Conservation (phyloP, 345 rosid genomes). For the Mangifera indica region DNA sequence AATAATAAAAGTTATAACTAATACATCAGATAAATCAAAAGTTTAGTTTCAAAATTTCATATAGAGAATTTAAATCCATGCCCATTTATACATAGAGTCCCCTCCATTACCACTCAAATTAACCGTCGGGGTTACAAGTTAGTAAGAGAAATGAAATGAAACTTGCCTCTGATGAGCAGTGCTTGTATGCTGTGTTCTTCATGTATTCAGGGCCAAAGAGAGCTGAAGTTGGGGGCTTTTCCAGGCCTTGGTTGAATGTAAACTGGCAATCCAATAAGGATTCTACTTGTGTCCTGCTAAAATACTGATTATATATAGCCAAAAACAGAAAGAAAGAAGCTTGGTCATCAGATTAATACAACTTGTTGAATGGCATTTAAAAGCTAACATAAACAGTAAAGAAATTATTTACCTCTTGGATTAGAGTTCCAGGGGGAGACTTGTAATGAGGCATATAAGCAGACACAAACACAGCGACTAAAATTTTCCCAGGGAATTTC, state of each 20-base stretch:
- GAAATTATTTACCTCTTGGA: constrained; percentile 13
- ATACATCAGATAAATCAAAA: too few species aligned
- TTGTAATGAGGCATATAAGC: constrained; percentile 51
- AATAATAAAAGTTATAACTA: too few species aligned
- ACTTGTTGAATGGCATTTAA: background rate
- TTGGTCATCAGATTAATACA: background rate
- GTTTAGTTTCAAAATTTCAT: too few species aligned
- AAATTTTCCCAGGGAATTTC: constrained; percentile 45
- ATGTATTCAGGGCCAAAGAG: constrained; percentile 22
- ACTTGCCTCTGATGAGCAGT: constrained; percentile 26
- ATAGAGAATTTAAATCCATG: too few species aligned
- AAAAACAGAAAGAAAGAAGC: background rate
- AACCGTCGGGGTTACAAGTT: too few species aligned
- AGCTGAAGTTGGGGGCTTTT: constrained; percentile 23
- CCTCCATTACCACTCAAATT: too few species aligned
- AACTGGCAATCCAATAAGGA: constrained; percentile 18
- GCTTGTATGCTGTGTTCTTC: background rate
- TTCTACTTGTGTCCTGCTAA: constrained; percentile 11
- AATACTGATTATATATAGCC: constrained; percentile 9
- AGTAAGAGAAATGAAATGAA: background rate
- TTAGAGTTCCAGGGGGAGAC: constrained; percentile 25
- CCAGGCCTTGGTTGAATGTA: constrained; percentile 11
- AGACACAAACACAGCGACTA: constrained; percentile 43
- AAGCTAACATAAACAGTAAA: background rate
- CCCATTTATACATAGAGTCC: too few species aligned